Percentiles rank a stretch among this genome's conserved stretches.
These are phyloP conservation scores for Pichia manshurica DNA, from an alignment of 805 yeast species.

Conservation along the genomic window DNA sequence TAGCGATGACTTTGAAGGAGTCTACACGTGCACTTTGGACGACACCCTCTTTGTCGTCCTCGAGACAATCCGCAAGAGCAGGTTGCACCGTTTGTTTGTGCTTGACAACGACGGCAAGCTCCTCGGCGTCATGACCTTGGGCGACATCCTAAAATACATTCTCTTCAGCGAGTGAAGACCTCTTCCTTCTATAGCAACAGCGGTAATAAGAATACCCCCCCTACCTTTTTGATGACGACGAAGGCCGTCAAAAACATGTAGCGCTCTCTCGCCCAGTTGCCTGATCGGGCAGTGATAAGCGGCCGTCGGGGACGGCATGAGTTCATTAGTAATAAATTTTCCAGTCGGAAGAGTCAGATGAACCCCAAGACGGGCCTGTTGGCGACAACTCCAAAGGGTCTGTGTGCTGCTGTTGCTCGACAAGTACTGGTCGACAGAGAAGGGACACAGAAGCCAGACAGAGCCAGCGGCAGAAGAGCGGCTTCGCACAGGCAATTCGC, in stretches of 20 bases:
- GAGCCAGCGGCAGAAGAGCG: no score
- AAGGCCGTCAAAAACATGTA: no score
- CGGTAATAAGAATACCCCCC: neutral
- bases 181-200: neutral
- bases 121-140: slow-evolving; percentile 79
- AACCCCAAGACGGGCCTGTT: neutral
- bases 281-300: slow-evolving; percentile 5
- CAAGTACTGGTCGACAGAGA: no score
- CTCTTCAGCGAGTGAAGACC: slow-evolving; percentile 33
- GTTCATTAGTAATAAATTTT: neutral
- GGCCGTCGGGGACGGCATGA: neutral
- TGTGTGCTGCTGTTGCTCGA: no score
- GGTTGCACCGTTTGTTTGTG: slow-evolving; percentile 87
- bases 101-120: slow-evolving; percentile 79
- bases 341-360: neutral
- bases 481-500: no score
- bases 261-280: neutral
- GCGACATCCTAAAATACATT: slow-evolving; percentile 84
- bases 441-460: no score
- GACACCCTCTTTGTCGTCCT: slow-evolving; percentile 84
- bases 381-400: no score
- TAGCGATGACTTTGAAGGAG: slow-evolving; percentile 96
- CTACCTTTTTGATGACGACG: no score
- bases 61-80: slow-evolving; percentile 87
- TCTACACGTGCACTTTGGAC: slow-evolving; percentile 84